Conservation (phyloP, 2,329 filamentous ascomycete genomes). For the Cercospora beticola region DNA sequence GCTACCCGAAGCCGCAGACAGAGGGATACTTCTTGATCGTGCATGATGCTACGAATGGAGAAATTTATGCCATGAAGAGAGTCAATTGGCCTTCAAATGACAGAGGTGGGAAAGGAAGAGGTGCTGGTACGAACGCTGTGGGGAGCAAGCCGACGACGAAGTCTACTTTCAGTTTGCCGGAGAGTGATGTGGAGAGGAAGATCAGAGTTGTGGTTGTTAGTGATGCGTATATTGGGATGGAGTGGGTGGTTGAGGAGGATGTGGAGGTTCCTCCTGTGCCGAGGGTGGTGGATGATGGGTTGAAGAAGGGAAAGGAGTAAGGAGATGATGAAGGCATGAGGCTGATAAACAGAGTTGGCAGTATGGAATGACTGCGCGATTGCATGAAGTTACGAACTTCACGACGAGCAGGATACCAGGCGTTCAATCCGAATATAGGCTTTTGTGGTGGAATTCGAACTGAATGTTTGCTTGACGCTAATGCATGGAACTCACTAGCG, state of each 20-base stretch:
- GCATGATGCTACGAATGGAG: slow-evolving; percentile 64
- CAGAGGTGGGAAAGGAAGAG: slow-evolving; percentile 33
- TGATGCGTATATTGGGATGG: slow-evolving; percentile 81
- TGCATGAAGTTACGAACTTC: background rate
- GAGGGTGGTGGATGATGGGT: slow-evolving; percentile 35
- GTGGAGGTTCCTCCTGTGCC: slow-evolving; percentile 50
- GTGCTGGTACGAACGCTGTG: background rate
- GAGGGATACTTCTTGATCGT: slow-evolving; percentile 91
- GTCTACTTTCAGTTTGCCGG: slow-evolving; percentile 62
- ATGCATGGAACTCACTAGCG: too few species aligned
- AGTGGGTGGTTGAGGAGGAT: slow-evolving; percentile 55
- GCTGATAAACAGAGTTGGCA: background rate
- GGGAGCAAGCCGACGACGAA: slow-evolving; percentile 53
- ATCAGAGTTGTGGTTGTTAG: slow-evolving; percentile 77
- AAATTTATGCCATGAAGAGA: slow-evolving; percentile 83
- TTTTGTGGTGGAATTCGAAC: too few species aligned
- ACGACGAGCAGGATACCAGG: too few species aligned
- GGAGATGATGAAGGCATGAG: background rate
- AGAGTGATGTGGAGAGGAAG: slow-evolving; percentile 55
- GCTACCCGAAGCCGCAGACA: slow-evolving; percentile 89
- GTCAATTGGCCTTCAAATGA: slow-evolving; percentile 65
- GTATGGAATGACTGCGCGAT: background rate
- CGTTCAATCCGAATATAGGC: too few species aligned
- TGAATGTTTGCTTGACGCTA: too few species aligned
- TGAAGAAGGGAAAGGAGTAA: slow-evolving; percentile 31